Conservation (phyloP, 306 rosid genomes). For the Trifolium repens region DNA sequence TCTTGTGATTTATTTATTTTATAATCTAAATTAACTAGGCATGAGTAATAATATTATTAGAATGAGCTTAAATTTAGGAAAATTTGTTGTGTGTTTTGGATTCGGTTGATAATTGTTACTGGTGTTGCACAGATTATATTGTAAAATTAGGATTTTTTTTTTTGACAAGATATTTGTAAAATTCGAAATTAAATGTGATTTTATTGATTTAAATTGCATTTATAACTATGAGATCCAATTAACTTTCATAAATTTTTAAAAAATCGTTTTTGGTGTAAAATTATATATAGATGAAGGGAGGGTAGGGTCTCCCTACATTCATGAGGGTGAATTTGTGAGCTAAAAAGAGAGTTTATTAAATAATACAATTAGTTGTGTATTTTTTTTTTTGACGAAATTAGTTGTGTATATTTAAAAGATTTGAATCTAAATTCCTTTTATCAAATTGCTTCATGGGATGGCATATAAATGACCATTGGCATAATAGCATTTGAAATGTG, state of each 20-base stretch:
- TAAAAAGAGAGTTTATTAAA: neutral
- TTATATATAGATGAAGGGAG: neutral
- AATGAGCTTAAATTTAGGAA: neutral
- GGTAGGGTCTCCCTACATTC: neutral
- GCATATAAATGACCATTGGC: neutral
- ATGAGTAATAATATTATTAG: neutral
- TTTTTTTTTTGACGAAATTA: neutral
- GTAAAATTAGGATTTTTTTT: neutral
- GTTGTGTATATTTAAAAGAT: neutral
- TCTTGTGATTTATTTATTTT: neutral
- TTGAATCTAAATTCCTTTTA: slow-evolving; percentile 2
- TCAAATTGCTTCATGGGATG: neutral
- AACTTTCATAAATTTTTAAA: neutral
- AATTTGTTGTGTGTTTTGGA: neutral
- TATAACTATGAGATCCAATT: neutral
- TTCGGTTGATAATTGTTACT: neutral
- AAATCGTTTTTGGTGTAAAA: neutral
- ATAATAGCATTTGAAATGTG: neutral
- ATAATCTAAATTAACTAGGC: neutral
- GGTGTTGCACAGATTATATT: neutral
- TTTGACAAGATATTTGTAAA: neutral
- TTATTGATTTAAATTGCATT: neutral
- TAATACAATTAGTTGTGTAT: neutral
- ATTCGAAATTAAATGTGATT: neutral
- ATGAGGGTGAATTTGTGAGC: neutral